A percentile compares a stretch with the other conserved stretches of the same genome.
These are phyloP conservation scores for Lablab purpureus DNA, from an alignment of 306 rosid genomes.

Conservation along the genomic window DNA sequence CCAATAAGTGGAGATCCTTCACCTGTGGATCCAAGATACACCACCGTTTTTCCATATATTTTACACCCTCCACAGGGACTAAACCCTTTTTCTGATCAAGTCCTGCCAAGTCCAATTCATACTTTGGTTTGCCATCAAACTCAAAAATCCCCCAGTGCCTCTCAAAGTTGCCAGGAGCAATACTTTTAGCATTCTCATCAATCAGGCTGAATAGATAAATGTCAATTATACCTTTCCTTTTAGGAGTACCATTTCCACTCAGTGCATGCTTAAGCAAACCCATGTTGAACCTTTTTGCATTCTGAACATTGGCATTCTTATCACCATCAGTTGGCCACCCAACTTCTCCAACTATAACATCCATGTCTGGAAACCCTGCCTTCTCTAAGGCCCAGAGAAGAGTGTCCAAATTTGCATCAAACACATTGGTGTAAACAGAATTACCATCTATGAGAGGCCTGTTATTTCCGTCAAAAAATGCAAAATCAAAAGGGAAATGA, in stretches of 20 bases:
- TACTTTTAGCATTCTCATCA: conserved; percentile 76
- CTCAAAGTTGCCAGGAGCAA: conserved; percentile 83
- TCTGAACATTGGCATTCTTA: conserved; percentile 59
- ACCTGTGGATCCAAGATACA: conserved; percentile 67
- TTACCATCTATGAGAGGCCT: conserved; percentile 71
- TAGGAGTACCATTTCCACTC: conserved; percentile 82
- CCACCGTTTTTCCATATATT: conserved; percentile 68
- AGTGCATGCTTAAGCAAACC: conserved; percentile 68
- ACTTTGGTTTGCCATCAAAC: conserved; percentile 94
- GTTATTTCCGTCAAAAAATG: conserved; percentile 80
- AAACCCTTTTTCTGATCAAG: conserved; percentile 51
- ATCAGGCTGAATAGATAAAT: conserved; percentile 74
- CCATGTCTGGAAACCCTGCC: conserved; percentile 77
- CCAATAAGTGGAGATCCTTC: conserved; percentile 43
- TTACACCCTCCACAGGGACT: conserved; percentile 71
- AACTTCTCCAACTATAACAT: conserved; percentile 76
- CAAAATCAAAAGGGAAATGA: conserved; percentile 85
- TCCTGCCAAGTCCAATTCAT: conserved; percentile 72
- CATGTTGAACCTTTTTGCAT: conserved; percentile 77
- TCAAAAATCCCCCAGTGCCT: conserved; percentile 96
- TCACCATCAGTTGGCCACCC: conserved; percentile 97
- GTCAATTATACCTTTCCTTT: conserved; percentile 61
- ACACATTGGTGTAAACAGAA: conserved; percentile 74
- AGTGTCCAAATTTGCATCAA: conserved; percentile 86
- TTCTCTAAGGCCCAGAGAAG: conserved; percentile 66